Evolutionary conservation across 495 filamentous ascomycete genomes (phyloP).

Genomic region (Pyronema domesticum): DNA sequence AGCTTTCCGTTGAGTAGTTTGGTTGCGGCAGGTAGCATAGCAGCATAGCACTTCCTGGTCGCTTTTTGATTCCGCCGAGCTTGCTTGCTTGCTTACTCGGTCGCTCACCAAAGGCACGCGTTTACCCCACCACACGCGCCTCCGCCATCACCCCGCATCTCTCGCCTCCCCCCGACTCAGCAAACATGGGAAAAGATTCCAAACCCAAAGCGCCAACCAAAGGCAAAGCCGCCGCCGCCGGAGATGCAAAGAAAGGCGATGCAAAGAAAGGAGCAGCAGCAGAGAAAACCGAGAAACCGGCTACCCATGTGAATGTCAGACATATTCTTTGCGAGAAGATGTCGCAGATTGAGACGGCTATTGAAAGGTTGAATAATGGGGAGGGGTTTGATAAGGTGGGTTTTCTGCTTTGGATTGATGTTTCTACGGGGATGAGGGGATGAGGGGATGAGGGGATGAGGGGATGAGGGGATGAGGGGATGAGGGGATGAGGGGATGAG

Average conservation of each 20-base stretch:
- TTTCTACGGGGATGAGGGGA: no score
- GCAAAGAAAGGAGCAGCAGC: not conserved
- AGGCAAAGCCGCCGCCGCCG: not conserved
- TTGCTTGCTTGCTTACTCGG: no score
- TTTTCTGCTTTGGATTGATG: not conserved
- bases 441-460: no score
- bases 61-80: no score
- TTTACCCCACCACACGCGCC: no score
- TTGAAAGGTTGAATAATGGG: slow-evolving; percentile 17
- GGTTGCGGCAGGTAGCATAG: no score
- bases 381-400: slow-evolving; percentile 20
- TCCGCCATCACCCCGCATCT: no score
- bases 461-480: no score
- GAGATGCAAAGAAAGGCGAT: slow-evolving; percentile 3
- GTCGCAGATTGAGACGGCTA: slow-evolving; percentile 14
- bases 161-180: not conserved
- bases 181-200: slow-evolving; percentile 7
- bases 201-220: not conserved
- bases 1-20: no score
- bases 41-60: no score
- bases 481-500: no score
- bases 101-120: no score
- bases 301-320: slow-evolving; percentile 21
- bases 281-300: slow-evolving; percentile 18
- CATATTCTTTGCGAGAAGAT: slow-evolving; percentile 25